phyloP scores from a whole-genome alignment of 2,329 filamentous ascomycete genomes.

The Corinectria fuckeliana region DNA sequence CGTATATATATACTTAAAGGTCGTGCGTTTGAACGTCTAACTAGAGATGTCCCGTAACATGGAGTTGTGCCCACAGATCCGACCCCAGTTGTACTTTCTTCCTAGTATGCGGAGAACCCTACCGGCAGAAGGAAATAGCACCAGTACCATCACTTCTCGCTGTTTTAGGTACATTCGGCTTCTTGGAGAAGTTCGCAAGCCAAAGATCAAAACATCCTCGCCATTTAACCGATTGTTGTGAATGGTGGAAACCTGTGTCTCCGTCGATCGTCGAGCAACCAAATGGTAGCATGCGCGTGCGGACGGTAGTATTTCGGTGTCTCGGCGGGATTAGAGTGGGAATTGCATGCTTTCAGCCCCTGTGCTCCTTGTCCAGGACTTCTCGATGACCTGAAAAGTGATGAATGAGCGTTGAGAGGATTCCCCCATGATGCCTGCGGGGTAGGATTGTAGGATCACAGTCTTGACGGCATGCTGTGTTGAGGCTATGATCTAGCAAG shows the following conservation, averaged over 20 bases:
- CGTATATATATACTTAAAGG: background rate
- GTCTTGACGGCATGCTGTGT: background rate
- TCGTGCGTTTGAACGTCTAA: too few relatives aligned
- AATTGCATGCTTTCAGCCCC: background rate
- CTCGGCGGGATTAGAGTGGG: background rate
- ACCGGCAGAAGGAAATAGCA: slow-evolving; percentile 25
- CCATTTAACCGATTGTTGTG: background rate
- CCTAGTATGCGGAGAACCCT: slow-evolving; percentile 27
- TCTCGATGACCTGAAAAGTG: too few relatives aligned
- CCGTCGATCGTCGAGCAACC: background rate
- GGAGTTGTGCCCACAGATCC: slow-evolving; percentile 1
- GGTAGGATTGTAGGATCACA: background rate
- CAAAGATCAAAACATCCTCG: background rate
- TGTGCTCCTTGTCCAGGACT: too few relatives aligned
- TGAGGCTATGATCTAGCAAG: background rate
- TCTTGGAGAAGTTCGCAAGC: background rate
- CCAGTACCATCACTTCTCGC: slow-evolving; percentile 20
- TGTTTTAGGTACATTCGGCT: background rate
- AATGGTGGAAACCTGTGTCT: background rate
- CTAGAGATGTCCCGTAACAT: slow-evolving; percentile 1
- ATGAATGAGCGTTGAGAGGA: too few relatives aligned
- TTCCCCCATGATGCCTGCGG: background rate
- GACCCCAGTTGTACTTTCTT: background rate
- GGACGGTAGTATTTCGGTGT: background rate
- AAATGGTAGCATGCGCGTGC: background rate